Base-by-base conservation (phyloP, 2,329 filamentous ascomycete genomes). In the Paecilomyces variotii region DNA sequence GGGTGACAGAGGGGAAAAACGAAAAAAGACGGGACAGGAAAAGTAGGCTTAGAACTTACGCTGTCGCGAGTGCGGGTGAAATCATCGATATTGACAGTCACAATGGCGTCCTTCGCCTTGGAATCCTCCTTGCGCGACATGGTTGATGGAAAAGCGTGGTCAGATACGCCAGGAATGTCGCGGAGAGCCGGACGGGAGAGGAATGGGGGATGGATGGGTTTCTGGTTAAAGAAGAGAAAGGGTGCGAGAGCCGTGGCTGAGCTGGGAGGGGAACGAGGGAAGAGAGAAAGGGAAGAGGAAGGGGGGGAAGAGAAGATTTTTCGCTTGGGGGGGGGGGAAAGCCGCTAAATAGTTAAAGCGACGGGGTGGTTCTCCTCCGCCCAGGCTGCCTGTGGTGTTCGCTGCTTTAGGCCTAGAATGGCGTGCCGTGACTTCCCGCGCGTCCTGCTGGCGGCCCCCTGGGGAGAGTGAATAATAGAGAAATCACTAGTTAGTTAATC, bases 1-100 rank as follows among this genome's bases (percentile, higher is more conserved):
- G 39, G 39, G 39, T 39, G 39, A 9, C 5, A 45, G 12, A 45
- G 2, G 14, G 39, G 19, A 45, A 19, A n/a, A 7, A 19, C 4
- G 10, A 39, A 39, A 39, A 39, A n/a, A 6, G 14, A 9, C 28
- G 28, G 28, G 28, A 6, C 28, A 56, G 63, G 57, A 61, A 57
- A 57, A 56, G 55, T 24, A 60, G 57, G 63, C 53, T 12, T 12
- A 3, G 39, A 57, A 79, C 89, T 83, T 86, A 95, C 91, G 72
- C 85, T 87, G 72, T 95, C 90, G 68, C 90, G 85, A 54, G 91
- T 90, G 70, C 87, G 82, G 61, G 90, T 82, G 72, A 93, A 93
- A 73, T 90, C 87, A 59, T 90, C 87, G 59, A 88, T 81, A 61
- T 90, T 77, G 64, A 79, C 75, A 24, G 72, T 67, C 49, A 76